Evolutionary conservation across 805 yeast species (phyloP).

Genomic region (Candida jianshihensis): DNA sequence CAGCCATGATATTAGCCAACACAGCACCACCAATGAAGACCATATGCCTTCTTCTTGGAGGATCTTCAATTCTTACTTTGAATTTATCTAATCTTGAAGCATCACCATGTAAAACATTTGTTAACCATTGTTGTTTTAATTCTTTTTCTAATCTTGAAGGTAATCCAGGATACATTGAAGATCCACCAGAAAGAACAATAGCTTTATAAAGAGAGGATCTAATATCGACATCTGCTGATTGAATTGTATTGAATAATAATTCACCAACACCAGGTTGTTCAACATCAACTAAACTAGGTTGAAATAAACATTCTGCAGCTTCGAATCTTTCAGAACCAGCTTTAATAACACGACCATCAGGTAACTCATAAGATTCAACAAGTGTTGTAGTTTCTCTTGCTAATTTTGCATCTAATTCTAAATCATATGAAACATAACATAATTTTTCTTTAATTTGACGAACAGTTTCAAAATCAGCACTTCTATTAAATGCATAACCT

Average conservation of each 20-base stretch:
- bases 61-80: conserved; percentile 95
- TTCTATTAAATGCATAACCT: conserved; percentile 96
- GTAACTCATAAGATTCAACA: conserved; percentile 86
- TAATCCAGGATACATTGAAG: conserved; percentile 97
- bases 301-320: conserved; percentile 96
- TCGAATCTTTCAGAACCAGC: conserved; percentile 94
- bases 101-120: conserved; percentile 81
- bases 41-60: conserved; percentile 98
- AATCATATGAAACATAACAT: conserved; percentile 92
- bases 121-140: conserved; percentile 91
- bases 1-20: conserved; percentile 95
- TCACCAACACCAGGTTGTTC: conserved; percentile 98
- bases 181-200: conserved; percentile 93
- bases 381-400: conserved; percentile 94
- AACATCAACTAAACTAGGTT: conserved; percentile 89
- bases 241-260: conserved; percentile 83
- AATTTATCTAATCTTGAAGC: conserved; percentile 82
- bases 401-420: conserved; percentile 79
- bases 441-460: conserved; percentile 95
- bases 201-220: conserved; percentile 85
- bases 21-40: conserved; percentile 99
- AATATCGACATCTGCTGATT: conserved; percentile 90
- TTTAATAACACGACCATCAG: conserved; percentile 92
- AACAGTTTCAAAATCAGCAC: conserved; percentile 98
- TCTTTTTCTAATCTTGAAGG: conserved; percentile 95